Percentiles rank a stretch among this genome's conserved stretches.
Evolutionary conservation across 306 rosid species (phyloP).

Genomic region (Quercus suber): DNA sequence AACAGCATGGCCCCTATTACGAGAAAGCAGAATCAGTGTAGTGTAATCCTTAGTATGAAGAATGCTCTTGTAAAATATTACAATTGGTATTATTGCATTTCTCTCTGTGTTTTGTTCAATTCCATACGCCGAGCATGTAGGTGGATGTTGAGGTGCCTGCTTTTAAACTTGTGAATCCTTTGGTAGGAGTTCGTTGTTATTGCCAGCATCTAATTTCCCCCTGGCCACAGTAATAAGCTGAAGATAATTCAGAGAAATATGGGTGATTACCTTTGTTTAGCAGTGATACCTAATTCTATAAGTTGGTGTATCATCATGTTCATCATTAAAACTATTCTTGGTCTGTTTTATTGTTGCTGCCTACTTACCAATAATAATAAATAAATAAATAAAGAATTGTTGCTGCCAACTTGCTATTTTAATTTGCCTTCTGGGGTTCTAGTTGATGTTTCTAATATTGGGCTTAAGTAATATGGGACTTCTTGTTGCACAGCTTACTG

Average conservation of each 20-base stretch:
- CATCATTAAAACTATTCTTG: neutral
- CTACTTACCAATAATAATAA: too few species aligned
- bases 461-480: constrained; percentile 4
- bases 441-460: neutral
- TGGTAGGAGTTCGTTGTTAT: neutral
- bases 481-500: constrained; percentile 64
- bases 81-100: neutral
- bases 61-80: neutral
- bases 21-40: neutral
- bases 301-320: neutral
- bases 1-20: neutral
- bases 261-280: neutral
- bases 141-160: neutral
- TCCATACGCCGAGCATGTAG: neutral
- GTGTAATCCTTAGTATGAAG: neutral
- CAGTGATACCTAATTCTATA: neutral
- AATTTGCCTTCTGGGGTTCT: neutral
- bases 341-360: neutral
- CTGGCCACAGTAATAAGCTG: neutral
- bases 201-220: neutral
- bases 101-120: neutral
- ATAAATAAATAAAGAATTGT: too few species aligned
- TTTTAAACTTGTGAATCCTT: neutral
- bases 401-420: neutral
- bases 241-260: neutral